phyloP scores from a whole-genome alignment of 768 basidiomycete species.

The Mycena chlorophos region DNA sequence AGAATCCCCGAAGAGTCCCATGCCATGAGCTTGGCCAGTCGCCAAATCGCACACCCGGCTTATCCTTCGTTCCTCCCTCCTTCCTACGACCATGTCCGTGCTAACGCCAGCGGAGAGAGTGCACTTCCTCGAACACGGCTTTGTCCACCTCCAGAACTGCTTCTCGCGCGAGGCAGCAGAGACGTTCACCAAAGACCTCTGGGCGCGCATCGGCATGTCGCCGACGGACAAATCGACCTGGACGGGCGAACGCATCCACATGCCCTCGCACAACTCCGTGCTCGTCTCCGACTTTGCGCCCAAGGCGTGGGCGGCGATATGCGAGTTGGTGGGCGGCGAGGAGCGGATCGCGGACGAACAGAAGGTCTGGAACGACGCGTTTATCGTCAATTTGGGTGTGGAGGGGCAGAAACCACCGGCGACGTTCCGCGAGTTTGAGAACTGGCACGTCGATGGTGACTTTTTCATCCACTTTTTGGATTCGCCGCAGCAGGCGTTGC shows the following conservation, averaged over 20 bases:
- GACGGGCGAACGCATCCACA: constrained; percentile 51
- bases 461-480: constrained; percentile 65
- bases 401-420: constrained; percentile 36
- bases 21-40: no score
- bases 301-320: constrained; percentile 62
- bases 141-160: constrained; percentile 51
- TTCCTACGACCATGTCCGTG: constrained; percentile 5
- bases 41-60: no score
- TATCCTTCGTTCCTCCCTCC: no score
- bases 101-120: constrained; percentile 47
- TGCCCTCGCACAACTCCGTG: constrained; percentile 53
- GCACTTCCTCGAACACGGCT: constrained; percentile 58
- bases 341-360: constrained; percentile 53
- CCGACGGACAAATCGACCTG: constrained; percentile 57
- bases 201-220: constrained; percentile 52
- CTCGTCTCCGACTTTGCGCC: constrained; percentile 52
- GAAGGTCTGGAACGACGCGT: constrained; percentile 56
- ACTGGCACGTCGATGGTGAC: constrained; percentile 67
- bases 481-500: constrained; percentile 63
- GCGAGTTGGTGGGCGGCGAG: constrained; percentile 59
- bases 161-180: constrained; percentile 53
- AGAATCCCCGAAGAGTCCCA: no score
- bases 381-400: constrained; percentile 63
- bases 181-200: constrained; percentile 52
- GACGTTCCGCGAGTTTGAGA: constrained; percentile 46